Evolutionary conservation across 139 green algal genomes (phyloP).

Genomic region (Micractinium conductrix): DNA sequence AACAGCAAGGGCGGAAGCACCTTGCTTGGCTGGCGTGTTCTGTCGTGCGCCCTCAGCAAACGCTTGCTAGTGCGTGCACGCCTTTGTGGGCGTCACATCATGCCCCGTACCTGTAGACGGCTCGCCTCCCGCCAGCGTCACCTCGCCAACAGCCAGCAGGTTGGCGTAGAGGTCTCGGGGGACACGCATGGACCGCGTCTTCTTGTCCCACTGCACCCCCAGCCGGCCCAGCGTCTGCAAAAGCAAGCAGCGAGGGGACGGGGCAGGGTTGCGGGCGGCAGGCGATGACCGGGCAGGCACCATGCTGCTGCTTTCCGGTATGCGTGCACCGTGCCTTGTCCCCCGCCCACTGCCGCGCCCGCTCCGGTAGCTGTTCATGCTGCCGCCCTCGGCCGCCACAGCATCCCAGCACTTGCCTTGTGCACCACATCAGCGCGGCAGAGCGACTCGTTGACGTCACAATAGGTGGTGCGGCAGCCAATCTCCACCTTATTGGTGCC

Average conservation of each 20-base stretch:
- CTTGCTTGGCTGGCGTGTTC: too few relatives aligned
- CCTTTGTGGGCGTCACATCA: too few relatives aligned
- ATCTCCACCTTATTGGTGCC: slow-evolving; percentile 56
- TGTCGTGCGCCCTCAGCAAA: too few relatives aligned
- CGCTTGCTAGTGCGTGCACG: too few relatives aligned
- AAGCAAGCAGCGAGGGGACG: neutral
- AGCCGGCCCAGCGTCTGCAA: slow-evolving; percentile 40
- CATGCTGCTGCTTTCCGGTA: too few relatives aligned
- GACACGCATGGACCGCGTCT: slow-evolving; percentile 21
- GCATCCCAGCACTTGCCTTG: too few relatives aligned
- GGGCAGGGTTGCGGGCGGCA: neutral
- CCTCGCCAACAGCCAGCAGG: slow-evolving; percentile 35
- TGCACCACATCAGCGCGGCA: slow-evolving; percentile 48
- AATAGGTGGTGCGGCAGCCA: slow-evolving; percentile 72
- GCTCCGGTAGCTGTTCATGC: neutral
- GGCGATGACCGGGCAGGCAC: too few relatives aligned
- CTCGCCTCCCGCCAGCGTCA: neutral
- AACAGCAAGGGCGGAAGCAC: too few relatives aligned
- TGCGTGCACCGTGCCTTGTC: too few relatives aligned
- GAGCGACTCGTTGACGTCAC: slow-evolving; percentile 91
- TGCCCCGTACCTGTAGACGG: neutral
- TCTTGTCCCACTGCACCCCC: slow-evolving; percentile 36
- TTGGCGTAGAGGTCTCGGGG: slow-evolving; percentile 41
- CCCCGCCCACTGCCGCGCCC: neutral
- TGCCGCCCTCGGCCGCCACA: too few relatives aligned